phyloP scores from a whole-genome alignment of 1,284 basidiomycete genomes.

The Erythrobasidium hasegawianum region DNA sequence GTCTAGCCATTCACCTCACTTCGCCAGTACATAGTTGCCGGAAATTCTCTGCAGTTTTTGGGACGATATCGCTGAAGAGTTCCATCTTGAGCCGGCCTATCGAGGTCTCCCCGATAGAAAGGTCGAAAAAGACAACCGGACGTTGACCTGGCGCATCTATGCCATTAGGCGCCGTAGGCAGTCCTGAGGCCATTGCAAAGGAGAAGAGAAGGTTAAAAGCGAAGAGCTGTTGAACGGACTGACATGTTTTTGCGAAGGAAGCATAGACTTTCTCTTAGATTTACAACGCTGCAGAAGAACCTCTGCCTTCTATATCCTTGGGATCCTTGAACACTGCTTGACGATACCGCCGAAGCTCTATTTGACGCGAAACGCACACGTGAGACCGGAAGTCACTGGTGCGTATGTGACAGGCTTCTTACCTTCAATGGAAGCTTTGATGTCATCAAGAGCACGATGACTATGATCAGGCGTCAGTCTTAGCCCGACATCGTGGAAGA shows the following conservation, averaged over 20 bases:
- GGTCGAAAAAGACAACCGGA: constrained; percentile 91
- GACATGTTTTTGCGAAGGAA: not conserved
- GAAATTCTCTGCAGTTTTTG: constrained; percentile 66
- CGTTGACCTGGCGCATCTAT: constrained; percentile 36
- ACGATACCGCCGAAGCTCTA: constrained; percentile 25
- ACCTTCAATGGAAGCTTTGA: constrained; percentile 25
- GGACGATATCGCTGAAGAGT: constrained; percentile 83
- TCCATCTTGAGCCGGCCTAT: constrained; percentile 75
- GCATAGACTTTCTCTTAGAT: no score
- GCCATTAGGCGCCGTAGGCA: constrained; percentile 23
- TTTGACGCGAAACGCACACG: not conserved
- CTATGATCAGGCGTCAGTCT: not conserved
- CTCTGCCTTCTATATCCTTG: not conserved
- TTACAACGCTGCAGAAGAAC: not conserved
- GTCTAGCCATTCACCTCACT: constrained; percentile 59
- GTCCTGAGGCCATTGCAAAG: constrained; percentile 22
- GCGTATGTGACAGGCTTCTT: not conserved
- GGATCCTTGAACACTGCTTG: constrained; percentile 9
- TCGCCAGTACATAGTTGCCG: constrained; percentile 79
- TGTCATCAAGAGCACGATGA: constrained; percentile 29
- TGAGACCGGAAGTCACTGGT: not conserved
- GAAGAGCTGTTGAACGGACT: not conserved
- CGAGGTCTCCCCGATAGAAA: constrained; percentile 59
- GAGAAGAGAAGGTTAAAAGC: not conserved
- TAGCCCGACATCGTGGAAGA: not conserved